Percentiles rank a stretch among this genome's conserved stretches.
These are phyloP conservation scores for Colletotrichum sp. DNA, from an alignment of 2,329 filamentous ascomycete genomes.

Conservation along the genomic window DNA sequence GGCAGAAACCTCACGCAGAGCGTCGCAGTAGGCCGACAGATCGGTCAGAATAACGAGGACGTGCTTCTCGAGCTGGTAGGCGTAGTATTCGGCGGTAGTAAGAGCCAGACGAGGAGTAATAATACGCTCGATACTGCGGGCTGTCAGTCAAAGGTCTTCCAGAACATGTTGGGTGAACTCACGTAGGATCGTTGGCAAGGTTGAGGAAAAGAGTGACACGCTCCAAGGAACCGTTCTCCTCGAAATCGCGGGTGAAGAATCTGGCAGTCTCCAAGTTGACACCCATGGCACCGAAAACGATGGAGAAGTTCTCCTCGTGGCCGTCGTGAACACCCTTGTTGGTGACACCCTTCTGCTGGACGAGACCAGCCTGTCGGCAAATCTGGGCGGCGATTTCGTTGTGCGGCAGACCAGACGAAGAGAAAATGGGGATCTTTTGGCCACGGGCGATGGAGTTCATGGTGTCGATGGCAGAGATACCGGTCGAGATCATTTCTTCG, in stretches of 20 bases:
- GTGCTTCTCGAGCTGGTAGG: constrained; percentile 99
- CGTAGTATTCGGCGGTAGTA: constrained; percentile 99
- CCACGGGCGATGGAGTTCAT: constrained; percentile 99
- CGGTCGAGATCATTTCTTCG: constrained; percentile 99
- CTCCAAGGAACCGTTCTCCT: constrained; percentile 99
- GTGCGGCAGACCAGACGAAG: constrained; percentile 95
- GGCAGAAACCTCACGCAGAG: constrained; percentile 96
- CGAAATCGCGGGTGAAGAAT: constrained; percentile 98
- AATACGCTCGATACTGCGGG: constrained; percentile 90
- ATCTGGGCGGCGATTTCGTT: constrained; percentile 99
- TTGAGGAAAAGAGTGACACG: constrained; percentile 97
- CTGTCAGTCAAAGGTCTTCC: constrained; percentile 11
- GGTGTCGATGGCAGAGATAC: constrained; percentile 98
- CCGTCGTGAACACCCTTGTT: constrained; percentile 96
- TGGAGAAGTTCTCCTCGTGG: constrained; percentile 99
- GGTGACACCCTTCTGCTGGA: constrained; percentile 76
- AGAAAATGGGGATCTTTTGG: constrained; percentile 99
- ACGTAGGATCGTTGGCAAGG: constrained; percentile 98
- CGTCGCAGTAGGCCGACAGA: constrained; percentile 97
- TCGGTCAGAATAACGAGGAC: constrained; percentile 98
- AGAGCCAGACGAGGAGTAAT: constrained; percentile 98
- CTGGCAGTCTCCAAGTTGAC: constrained; percentile 98
- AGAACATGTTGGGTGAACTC: constrained; percentile 40
- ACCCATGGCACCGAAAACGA: constrained; percentile 99
- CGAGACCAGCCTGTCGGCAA: constrained; percentile 93